Base-by-base conservation (phyloP, 371 early-diverging fungal genomes). In the Syncephalastrum racemosum region DNA sequence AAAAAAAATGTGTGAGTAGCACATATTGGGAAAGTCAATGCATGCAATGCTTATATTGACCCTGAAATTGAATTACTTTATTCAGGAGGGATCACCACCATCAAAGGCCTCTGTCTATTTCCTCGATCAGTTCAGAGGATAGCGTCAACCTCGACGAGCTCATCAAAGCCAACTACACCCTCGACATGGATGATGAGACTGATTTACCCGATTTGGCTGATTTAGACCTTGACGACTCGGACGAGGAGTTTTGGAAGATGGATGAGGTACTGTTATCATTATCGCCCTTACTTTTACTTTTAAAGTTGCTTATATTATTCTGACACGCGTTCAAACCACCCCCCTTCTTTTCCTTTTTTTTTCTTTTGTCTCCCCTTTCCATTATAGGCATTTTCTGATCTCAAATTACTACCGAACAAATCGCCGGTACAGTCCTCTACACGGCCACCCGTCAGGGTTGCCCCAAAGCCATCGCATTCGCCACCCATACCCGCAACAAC, bases 221-320 rank as follows among this genome's bases (percentile, higher is more conserved):
- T 27, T 54, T 77, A 22, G 78, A 77, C 41, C 48, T 77, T 8
- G 78, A 77, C 53, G 78, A 77, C 48, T 68, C 71, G 24, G 70
- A 66, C 25, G 78, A 77, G 45, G 74, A 73, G 31, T 77, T 77
- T 52, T 77, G 71, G 71, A 73, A 74, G 48, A 48, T 77, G 50
- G 74, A 77, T 45, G 60, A 64, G 54, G 71, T 70, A 64, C 13
- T 50, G 10, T n/a, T 14, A 24, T 46, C 22, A 16, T 46, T 46
- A 46, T 46, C 23, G 13, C 7, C 12, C 0, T 31, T 2, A 1
- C 0, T 31, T 31, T 31, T 31, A 10, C 12, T 10, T 31, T 31
- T 12, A 8, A 31, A 31, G 36, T 31, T 31, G 6, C 36, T 31
- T 31, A 8, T 31, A 31, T 31, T 31, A 12, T 31, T 31, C 36